A percentile compares a stretch with the other conserved stretches of the same genome.
These are phyloP conservation scores for Yarrowia sp. DNA, from an alignment of 805 yeast species.

Conservation along the genomic window DNA sequence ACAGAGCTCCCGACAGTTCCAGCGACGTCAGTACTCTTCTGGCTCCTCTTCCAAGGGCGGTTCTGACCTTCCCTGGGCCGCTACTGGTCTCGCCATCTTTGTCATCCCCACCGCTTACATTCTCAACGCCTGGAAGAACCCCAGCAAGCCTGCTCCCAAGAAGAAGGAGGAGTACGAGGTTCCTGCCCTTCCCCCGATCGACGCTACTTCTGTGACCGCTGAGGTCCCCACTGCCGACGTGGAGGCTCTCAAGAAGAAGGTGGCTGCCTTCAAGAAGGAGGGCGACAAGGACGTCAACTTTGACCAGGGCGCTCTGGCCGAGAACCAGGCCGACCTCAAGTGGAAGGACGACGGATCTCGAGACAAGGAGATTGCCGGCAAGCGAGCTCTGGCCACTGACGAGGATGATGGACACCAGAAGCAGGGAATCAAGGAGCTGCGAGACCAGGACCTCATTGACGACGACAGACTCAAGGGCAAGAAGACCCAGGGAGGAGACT, in stretches of 20 bases:
- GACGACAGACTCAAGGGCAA: background rate
- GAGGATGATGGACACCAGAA: constrained; percentile 8
- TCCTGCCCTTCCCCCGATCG: background rate
- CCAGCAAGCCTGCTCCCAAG: background rate
- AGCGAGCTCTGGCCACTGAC: background rate
- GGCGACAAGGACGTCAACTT: background rate
- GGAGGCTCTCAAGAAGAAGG: background rate
- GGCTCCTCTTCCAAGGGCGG: background rate
- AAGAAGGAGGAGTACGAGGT: constrained; percentile 4
- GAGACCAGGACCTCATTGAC: background rate
- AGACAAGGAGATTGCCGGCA: background rate
- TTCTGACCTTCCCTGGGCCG: background rate
- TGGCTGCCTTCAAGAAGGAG: constrained; percentile 6
- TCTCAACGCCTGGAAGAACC: background rate
- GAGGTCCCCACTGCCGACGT: background rate
- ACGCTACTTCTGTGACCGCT: background rate
- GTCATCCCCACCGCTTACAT: constrained; percentile 23
- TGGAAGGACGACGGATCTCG: background rate
- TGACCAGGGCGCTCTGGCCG: background rate
- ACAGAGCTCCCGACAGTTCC: background rate
- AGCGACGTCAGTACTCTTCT: background rate
- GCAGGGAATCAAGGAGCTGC: constrained; percentile 10
- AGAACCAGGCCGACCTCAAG: constrained; percentile 9
- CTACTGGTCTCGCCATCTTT: background rate
- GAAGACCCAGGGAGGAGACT: background rate